A percentile compares a stretch with the other conserved stretches of the same genome.
Conservation (phyloP, 495 filamentous ascomycete species). For the Daldinia childiae region DNA sequence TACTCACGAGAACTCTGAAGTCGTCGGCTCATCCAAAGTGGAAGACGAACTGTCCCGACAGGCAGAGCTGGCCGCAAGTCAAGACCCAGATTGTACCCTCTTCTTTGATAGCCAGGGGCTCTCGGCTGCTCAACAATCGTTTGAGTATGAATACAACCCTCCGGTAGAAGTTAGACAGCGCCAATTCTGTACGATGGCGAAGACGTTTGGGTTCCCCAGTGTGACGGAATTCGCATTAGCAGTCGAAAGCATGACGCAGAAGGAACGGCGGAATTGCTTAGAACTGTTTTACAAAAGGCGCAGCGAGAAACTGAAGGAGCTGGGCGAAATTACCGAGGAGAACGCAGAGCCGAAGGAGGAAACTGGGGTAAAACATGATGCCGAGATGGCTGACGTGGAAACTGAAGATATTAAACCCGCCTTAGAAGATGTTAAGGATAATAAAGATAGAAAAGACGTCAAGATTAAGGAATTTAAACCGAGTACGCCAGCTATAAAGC, state of each 20-base stretch:
- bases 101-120: conserved; percentile 48
- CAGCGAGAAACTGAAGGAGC: conserved; percentile 49
- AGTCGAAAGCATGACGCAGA: conserved; percentile 94
- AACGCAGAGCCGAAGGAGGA: conserved; percentile 22
- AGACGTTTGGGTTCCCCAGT: conserved; percentile 76
- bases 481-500: conserved; percentile 19
- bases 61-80: conserved; percentile 71
- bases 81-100: conserved; percentile 50
- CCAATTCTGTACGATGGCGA: conserved; percentile 92
- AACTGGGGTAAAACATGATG: conserved; percentile 9
- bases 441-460: background rate
- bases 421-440: background rate
- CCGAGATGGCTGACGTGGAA: conserved; percentile 26
- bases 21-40: conserved; percentile 86
- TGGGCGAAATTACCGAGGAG: conserved; percentile 15
- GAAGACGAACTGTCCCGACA: conserved; percentile 81
- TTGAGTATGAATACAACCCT: conserved; percentile 78
- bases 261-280: conserved; percentile 78
- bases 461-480: conserved; percentile 24
- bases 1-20: conserved; percentile 95
- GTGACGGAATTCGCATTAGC: conserved; percentile 89
- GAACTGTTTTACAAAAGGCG: conserved; percentile 78
- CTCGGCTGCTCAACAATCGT: conserved; percentile 34
- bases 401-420: background rate
- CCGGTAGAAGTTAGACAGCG: conserved; percentile 76